Conservation (phyloP, 2,329 filamentous ascomycete species). For the Alternaria consortialis region DNA sequence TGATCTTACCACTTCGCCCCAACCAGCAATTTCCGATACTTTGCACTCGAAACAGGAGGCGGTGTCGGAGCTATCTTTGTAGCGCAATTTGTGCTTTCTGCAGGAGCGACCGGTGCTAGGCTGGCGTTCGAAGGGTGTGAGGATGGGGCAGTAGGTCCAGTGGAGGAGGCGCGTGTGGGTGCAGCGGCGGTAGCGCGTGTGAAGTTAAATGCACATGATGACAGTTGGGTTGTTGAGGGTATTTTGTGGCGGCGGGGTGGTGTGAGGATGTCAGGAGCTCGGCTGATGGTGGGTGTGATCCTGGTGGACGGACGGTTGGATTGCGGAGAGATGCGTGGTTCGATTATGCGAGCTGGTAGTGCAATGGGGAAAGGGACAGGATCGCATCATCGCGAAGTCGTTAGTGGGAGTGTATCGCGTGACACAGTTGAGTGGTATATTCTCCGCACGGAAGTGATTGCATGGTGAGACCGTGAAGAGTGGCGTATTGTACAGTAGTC, state of each 20-base stretch:
- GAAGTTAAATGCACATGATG: slow-evolving; percentile 23
- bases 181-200: slow-evolving; percentile 22
- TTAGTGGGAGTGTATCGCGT: not conserved
- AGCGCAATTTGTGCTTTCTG: slow-evolving; percentile 14
- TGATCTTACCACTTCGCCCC: not conserved
- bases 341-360: not conserved
- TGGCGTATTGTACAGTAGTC: not conserved
- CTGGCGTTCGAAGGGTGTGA: slow-evolving; percentile 2
- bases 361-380: not conserved
- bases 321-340: too few species aligned
- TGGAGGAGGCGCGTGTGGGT: slow-evolving; percentile 13
- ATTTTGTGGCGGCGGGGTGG: not conserved
- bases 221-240: not conserved
- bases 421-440: not conserved
- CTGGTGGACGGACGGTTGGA: not conserved
- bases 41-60: not conserved
- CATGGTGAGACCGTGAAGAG: not conserved
- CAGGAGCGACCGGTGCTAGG: slow-evolving; percentile 16
- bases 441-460: not conserved
- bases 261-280: not conserved
- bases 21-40: not conserved
- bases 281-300: not conserved
- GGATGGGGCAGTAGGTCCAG: slow-evolving; percentile 27
- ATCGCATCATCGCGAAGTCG: too few species aligned
- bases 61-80: slow-evolving; percentile 1